phyloP scores from a whole-genome alignment of 1,284 basidiomycete genomes.

The Leccinum angustisporum region DNA sequence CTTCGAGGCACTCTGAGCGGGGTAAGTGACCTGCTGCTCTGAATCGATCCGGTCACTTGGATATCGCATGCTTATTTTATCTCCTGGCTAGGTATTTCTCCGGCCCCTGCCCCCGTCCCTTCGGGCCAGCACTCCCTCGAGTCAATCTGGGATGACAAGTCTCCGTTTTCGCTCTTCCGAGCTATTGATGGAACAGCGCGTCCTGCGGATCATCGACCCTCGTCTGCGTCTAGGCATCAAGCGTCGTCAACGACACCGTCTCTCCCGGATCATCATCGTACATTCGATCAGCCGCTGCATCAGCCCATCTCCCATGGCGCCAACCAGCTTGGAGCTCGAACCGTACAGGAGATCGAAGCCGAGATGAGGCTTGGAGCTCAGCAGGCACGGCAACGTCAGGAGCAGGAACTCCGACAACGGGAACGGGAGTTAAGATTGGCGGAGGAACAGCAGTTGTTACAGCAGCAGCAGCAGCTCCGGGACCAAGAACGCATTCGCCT shows the following conservation, averaged over 20 bases:
- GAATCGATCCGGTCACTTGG: constrained; percentile 17
- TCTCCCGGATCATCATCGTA: constrained; percentile 25
- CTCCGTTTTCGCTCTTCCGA: constrained; percentile 67
- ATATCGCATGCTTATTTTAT: constrained; percentile 9
- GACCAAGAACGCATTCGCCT: constrained; percentile 41
- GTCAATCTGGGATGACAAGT: constrained; percentile 78
- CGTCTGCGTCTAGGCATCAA: constrained; percentile 27
- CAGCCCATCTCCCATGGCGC: constrained; percentile 36
- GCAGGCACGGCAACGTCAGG: constrained; percentile 41
- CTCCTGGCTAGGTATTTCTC: constrained; percentile 34
- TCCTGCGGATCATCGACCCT: constrained; percentile 32
- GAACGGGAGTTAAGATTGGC: constrained; percentile 38
- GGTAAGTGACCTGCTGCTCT: constrained; percentile 28
- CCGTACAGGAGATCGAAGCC: constrained; percentile 91
- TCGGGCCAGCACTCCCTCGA: constrained; percentile 52
- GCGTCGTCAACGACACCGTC: constrained; percentile 22
- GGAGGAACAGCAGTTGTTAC: constrained; percentile 41
- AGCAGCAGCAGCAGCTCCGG: constrained; percentile 37
- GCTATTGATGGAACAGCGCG: constrained; percentile 51
- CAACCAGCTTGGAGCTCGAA: constrained; percentile 57
- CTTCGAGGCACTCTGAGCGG: constrained; percentile 26
- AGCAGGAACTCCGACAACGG: constrained; percentile 36
- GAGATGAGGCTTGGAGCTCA: constrained; percentile 73
- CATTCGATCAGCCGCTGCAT: constrained; percentile 33
- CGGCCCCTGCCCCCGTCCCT: constrained; percentile 29